These are phyloP conservation scores for Xylaria acuta DNA, from an alignment of 495 filamentous ascomycete species.

Conservation along the genomic window DNA sequence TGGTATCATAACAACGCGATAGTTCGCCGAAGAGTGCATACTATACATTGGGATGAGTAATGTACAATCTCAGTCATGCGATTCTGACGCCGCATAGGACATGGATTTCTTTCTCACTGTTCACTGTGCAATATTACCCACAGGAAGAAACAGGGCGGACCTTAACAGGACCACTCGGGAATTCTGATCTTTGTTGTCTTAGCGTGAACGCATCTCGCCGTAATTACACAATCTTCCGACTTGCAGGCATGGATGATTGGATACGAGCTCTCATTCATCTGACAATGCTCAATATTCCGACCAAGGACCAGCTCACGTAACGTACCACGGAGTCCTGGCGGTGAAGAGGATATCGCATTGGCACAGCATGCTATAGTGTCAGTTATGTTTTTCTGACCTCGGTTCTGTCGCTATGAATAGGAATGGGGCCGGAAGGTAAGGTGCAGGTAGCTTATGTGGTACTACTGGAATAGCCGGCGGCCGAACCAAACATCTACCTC, in stretches of 20 bases:
- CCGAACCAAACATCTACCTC: background rate
- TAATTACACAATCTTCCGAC: background rate
- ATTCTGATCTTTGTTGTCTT: conserved; percentile 12
- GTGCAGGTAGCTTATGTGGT: background rate
- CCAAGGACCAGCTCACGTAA: conserved; percentile 3
- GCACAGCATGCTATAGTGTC: background rate
- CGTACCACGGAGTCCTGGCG: background rate
- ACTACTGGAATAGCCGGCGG: conserved; percentile 2
- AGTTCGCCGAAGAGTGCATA: conserved; percentile 6
- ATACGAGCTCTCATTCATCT: conserved; percentile 7
- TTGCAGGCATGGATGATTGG: conserved; percentile 1
- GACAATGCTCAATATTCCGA: background rate
- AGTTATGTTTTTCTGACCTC: background rate
- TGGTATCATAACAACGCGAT: background rate
- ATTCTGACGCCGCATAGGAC: background rate
- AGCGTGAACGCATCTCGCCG: conserved; percentile 2
- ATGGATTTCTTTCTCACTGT: background rate
- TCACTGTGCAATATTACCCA: background rate
- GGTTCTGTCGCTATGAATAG: background rate
- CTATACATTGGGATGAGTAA: background rate
- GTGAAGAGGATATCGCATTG: conserved; percentile 5
- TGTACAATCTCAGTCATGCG: background rate
- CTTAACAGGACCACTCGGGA: conserved; percentile 16
- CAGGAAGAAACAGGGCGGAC: background rate
- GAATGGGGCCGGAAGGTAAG: background rate